These are phyloP conservation scores for Cryptococcus sp. DNA, from an alignment of 1,284 basidiomycete genomes.

Conservation along the genomic window DNA sequence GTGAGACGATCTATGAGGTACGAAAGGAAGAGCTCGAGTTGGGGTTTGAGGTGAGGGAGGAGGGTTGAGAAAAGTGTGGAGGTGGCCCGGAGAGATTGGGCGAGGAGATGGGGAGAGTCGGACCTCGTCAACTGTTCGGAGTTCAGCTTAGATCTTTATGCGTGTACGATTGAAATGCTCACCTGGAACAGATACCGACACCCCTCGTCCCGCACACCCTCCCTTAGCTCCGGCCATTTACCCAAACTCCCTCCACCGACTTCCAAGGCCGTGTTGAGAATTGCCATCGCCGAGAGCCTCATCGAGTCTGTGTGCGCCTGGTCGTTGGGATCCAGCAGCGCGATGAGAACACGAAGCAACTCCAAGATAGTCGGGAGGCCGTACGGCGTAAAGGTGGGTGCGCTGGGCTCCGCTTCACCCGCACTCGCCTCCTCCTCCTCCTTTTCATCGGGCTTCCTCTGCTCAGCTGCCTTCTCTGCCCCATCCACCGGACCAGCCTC, in stretches of 20 bases:
- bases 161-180: constrained; percentile 1
- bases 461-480: background rate
- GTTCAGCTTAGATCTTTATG: background rate
- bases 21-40: constrained; percentile 90
- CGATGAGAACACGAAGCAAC: constrained; percentile 88
- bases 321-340: constrained; percentile 90
- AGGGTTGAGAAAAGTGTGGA: constrained; percentile 86
- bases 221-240: constrained; percentile 54
- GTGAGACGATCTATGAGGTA: constrained; percentile 90
- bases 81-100: constrained; percentile 77
- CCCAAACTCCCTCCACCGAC: constrained; percentile 72
- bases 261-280: constrained; percentile 87
- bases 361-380: constrained; percentile 91
- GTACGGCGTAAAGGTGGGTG: constrained; percentile 56
- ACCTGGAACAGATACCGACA: constrained; percentile 88
- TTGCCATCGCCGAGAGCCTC: constrained; percentile 79
- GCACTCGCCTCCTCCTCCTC: constrained; percentile 4
- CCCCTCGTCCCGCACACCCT: constrained; percentile 64
- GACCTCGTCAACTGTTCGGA: constrained; percentile 72
- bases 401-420: background rate
- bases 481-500: constrained; percentile 18
- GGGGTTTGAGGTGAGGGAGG: constrained; percentile 84
- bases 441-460: background rate
- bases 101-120: constrained; percentile 75
- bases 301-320: constrained; percentile 96